These are phyloP conservation scores for Elsinoe arachidis DNA, from an alignment of 2,329 filamentous ascomycete genomes.

Conservation along the genomic window DNA sequence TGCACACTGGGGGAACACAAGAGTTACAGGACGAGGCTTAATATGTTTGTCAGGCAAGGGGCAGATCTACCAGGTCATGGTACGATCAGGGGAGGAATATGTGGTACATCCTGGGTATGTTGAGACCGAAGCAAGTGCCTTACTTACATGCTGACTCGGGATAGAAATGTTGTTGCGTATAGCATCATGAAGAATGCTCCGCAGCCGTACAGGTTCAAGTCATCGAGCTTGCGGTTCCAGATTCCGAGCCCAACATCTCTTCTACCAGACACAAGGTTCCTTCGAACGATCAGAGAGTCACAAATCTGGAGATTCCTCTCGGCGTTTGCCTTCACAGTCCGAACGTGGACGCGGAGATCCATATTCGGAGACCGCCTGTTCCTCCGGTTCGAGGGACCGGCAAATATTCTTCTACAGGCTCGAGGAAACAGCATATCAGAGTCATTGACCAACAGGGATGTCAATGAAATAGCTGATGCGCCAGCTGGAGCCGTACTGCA, in stretches of 20 bases:
- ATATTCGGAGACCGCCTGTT: conserved; percentile 94
- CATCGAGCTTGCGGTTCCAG: conserved; percentile 65
- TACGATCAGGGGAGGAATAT: conserved; percentile 79
- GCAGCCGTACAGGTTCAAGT: conserved; percentile 78
- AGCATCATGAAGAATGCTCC: conserved; percentile 65
- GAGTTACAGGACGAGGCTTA: conserved; percentile 78
- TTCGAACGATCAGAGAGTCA: conserved; percentile 62
- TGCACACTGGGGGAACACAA: conserved; percentile 85
- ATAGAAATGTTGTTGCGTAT: conserved; percentile 82
- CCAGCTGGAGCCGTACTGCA: conserved; percentile 62
- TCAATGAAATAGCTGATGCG: conserved; percentile 82
- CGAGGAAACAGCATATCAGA: conserved; percentile 73
- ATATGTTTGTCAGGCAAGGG: conserved; percentile 77
- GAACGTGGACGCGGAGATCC: conserved; percentile 69
- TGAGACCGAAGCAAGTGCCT: background rate
- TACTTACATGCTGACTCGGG: background rate
- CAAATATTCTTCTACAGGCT: conserved; percentile 78
- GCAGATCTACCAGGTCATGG: conserved; percentile 76
- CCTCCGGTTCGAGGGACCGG: conserved; percentile 78
- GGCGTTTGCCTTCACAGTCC: conserved; percentile 56
- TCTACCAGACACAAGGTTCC: conserved; percentile 63
- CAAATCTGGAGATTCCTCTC: conserved; percentile 62
- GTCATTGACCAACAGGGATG: conserved; percentile 64
- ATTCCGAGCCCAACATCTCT: conserved; percentile 59
- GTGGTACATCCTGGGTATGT: conserved; percentile 68